Evolutionary conservation across 2,329 filamentous ascomycete species (phyloP).

Genomic region (Phaeophleospora eucalypticola): DNA sequence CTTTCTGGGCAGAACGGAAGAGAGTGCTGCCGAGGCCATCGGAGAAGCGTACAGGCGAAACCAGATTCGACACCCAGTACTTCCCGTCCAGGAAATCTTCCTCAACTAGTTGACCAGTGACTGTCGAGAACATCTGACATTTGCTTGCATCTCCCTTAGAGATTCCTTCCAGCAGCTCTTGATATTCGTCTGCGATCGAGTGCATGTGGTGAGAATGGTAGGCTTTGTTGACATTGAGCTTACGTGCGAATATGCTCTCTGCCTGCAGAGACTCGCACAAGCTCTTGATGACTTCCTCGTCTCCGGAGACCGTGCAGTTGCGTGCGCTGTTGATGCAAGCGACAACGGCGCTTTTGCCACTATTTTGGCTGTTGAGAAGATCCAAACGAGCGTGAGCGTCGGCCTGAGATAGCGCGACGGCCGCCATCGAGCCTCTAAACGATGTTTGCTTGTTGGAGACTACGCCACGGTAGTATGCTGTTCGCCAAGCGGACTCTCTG

Average conservation of each 20-base stretch:
- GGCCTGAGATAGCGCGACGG: conserved; percentile 27
- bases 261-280: conserved; percentile 31
- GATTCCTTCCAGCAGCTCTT: not conserved
- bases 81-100: not conserved
- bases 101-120: conserved; percentile 2
- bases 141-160: not conserved
- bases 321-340: conserved; percentile 39
- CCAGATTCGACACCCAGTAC: conserved; percentile 13
- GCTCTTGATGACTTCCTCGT: conserved; percentile 35
- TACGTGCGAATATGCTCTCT: conserved; percentile 35
- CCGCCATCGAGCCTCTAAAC: conserved; percentile 32
- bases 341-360: conserved; percentile 21
- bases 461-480: conserved; percentile 18
- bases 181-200: not conserved
- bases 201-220: conserved; percentile 41
- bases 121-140: conserved; percentile 6
- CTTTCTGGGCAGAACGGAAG: not conserved
- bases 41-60: conserved; percentile 10
- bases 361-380: not conserved
- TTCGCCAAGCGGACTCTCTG: conserved; percentile 11
- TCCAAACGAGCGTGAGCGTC: conserved; percentile 15
- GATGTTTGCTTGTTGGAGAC: not conserved
- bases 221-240: conserved; percentile 40
- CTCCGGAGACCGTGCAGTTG: conserved; percentile 46
- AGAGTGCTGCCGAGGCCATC: conserved; percentile 3